phyloP scores from a whole-genome alignment of 345 rosid species.

The Camelina neglecta region DNA sequence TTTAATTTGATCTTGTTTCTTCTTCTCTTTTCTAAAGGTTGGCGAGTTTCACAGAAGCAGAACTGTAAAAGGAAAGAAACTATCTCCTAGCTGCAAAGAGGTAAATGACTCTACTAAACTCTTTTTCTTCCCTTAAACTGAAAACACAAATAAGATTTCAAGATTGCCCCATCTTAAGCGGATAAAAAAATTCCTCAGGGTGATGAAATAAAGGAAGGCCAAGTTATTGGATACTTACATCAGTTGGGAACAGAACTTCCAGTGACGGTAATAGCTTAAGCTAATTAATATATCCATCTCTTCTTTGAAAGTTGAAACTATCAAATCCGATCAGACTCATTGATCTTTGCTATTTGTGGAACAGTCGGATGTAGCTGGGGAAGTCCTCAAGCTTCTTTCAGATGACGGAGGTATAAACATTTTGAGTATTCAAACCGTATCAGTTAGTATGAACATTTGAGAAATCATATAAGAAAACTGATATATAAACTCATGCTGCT shows the following conservation, averaged over 20 bases:
- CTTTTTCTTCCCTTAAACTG: neutral
- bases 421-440: neutral
- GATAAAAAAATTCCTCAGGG: slow-evolving; percentile 54
- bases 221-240: slow-evolving; percentile 82
- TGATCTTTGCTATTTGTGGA: slow-evolving; percentile 38
- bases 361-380: slow-evolving; percentile 93
- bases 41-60: slow-evolving; percentile 81
- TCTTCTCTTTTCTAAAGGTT: slow-evolving; percentile 53
- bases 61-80: slow-evolving; percentile 76
- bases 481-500: neutral
- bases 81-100: slow-evolving; percentile 75
- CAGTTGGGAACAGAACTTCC: slow-evolving; percentile 82
- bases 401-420: slow-evolving; percentile 76
- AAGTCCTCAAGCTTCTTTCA: slow-evolving; percentile 79
- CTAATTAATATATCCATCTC: slow-evolving; percentile 5
- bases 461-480: neutral
- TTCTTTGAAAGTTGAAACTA: slow-evolving; percentile 12
- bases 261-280: slow-evolving; percentile 65
- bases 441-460: too few species aligned
- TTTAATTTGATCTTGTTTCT: slow-evolving; percentile 13
- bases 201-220: slow-evolving; percentile 80
- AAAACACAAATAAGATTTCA: neutral
- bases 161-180: neutral
- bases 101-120: slow-evolving; percentile 45
- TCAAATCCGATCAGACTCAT: neutral